Evolutionary conservation across 306 rosid genomes (phyloP).

Genomic region (Castanea crenata): DNA sequence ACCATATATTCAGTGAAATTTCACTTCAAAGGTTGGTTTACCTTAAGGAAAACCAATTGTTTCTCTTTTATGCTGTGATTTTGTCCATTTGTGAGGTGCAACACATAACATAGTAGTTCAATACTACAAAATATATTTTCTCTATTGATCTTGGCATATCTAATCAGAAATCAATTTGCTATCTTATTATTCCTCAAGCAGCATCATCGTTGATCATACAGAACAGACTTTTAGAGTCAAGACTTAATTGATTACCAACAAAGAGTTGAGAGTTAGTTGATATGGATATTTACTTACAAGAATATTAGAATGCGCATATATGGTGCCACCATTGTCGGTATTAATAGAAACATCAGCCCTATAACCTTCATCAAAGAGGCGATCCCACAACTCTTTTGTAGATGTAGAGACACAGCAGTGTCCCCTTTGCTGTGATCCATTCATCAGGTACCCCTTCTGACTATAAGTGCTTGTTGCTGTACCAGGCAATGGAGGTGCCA

Average conservation of each 20-base stretch:
- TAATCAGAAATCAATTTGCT: slow-evolving; percentile 6
- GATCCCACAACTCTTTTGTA: slow-evolving; percentile 62
- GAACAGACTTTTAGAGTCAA: neutral
- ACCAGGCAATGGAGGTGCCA: slow-evolving; percentile 56
- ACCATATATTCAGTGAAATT: no score
- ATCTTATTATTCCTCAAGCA: neutral
- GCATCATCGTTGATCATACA: neutral
- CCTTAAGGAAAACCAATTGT: no score
- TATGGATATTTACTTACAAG: slow-evolving; percentile 59
- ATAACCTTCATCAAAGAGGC: slow-evolving; percentile 65
- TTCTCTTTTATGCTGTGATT: no score
- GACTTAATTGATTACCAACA: neutral
- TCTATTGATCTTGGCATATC: slow-evolving; percentile 8
- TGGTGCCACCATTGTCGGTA: slow-evolving; percentile 59
- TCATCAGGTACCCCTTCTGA: slow-evolving; percentile 15
- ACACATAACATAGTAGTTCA: neutral
- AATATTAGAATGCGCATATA: slow-evolving; percentile 74
- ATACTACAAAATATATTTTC: neutral
- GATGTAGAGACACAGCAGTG: slow-evolving; percentile 41
- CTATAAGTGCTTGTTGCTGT: slow-evolving; percentile 21
- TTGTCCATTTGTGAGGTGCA: no score
- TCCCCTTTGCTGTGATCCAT: slow-evolving; percentile 29
- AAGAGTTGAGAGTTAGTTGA: neutral
- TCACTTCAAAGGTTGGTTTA: no score
- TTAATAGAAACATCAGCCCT: slow-evolving; percentile 72